Evolutionary conservation across 257 asterid species (phyloP), one percentile per base, ranked within the genome.

Genomic region (Perilla frutescens): DNA sequence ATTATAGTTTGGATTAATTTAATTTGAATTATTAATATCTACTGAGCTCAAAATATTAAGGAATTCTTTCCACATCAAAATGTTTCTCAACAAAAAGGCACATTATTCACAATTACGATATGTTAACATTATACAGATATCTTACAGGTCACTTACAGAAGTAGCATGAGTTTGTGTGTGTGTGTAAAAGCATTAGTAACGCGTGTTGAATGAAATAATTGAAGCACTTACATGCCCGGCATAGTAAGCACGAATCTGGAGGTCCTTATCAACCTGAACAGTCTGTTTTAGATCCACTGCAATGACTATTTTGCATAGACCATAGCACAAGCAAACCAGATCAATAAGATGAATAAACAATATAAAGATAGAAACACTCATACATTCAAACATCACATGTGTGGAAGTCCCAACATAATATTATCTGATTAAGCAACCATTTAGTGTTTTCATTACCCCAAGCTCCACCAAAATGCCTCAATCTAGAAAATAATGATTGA

Each of bases 221-320:
- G 20, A 61, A 45, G 78, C 68, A 40, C 89, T 69, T 85, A 93
- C 98, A 85, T 94, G 98, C 68, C 98, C 98, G 37, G 98, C 98
- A 66, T 94, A 93, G 83, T 93, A 91, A 71, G 98, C 97, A 67
- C 96, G 89, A 73, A 91, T 93, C 79, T 89, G 96, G 61, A 94
- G 89, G 65, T 91, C 95, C 63, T 85, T 74, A 73, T 91, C 96
- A 65, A 93, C 96, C 77, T 86, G 91, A 78, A 91, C 53, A 56
- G 92, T 87, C 87, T 94, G 98, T 87, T 91, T 94, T 82, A 94
- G 76, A 79, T 94, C 97, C 80, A 94, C 95, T 7, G 95, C 95
- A 58, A 82, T 91, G 72, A 91, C 97, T 90, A 84, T 78, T 82
- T 50, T 15, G 65, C 68, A 68, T 57, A 61, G 39, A 74, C 49